Conservation (phyloP, 345 rosid genomes). For the Hibiscus trionum region DNA sequence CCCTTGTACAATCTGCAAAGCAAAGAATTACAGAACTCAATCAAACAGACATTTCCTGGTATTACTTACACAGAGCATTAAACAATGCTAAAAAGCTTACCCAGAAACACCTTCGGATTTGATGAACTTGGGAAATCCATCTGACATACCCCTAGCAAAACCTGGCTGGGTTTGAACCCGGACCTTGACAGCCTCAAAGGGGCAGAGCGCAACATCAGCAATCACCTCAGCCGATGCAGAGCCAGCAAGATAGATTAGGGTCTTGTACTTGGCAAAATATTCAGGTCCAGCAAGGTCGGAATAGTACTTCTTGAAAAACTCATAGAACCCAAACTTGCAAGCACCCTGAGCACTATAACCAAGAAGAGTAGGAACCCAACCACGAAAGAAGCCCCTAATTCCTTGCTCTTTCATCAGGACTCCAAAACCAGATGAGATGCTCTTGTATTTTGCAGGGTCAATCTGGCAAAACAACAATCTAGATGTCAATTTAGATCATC, state of each 20-base stretch:
- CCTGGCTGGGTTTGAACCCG: slow-evolving; percentile 99
- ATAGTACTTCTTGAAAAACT: slow-evolving; percentile 91
- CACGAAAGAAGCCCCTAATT: slow-evolving; percentile 81
- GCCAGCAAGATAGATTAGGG: slow-evolving; percentile 94
- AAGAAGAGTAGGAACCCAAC: slow-evolving; percentile 93
- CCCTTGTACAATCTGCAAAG: slow-evolving; percentile 84
- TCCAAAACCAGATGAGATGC: slow-evolving; percentile 23
- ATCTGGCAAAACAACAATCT: slow-evolving; percentile 39
- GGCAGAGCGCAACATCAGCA: slow-evolving; percentile 64
- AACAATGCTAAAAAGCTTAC: slow-evolving; percentile 33
- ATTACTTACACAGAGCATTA: neutral
- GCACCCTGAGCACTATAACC: slow-evolving; percentile 99
- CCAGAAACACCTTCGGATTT: slow-evolving; percentile 83
- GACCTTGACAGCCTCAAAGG: slow-evolving; percentile 98
- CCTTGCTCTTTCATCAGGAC: slow-evolving; percentile 87
- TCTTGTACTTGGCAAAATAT: slow-evolving; percentile 70
- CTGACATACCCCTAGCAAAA: slow-evolving; percentile 83
- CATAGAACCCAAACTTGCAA: slow-evolving; percentile 95
- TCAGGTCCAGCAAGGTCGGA: slow-evolving; percentile 95
- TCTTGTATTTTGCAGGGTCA: slow-evolving; percentile 89
- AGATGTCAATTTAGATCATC: neutral
- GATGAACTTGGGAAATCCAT: slow-evolving; percentile 89
- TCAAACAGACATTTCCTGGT: neutral
- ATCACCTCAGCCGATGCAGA: slow-evolving; percentile 86
- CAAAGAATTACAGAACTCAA: neutral